Conservation (phyloP, 2,329 filamentous ascomycete genomes). For the Sporothrix dimorphospora region DNA sequence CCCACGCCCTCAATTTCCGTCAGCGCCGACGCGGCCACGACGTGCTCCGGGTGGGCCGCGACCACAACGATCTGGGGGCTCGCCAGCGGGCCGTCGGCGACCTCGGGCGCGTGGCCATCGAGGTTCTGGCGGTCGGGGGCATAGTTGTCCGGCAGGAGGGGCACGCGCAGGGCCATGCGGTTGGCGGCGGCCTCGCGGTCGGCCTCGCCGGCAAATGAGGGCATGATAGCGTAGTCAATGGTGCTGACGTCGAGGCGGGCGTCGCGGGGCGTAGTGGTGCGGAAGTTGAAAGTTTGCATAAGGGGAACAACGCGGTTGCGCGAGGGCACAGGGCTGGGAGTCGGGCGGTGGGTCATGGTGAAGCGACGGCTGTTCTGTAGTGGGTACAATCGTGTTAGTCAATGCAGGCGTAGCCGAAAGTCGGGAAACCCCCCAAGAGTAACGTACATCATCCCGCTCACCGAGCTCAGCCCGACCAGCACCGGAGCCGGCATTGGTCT, state of each 20-base stretch:
- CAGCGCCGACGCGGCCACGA: slow-evolving; percentile 53
- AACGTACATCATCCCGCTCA: slow-evolving; percentile 49
- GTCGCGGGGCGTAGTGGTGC: slow-evolving; percentile 49
- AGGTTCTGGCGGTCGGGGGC: slow-evolving; percentile 47
- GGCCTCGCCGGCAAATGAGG: slow-evolving; percentile 40
- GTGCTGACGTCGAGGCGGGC: slow-evolving; percentile 42
- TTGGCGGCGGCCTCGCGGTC: slow-evolving; percentile 39
- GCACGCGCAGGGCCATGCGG: slow-evolving; percentile 53
- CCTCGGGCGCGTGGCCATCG: slow-evolving; percentile 49
- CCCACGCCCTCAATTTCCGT: slow-evolving; percentile 63
- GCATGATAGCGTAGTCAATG: slow-evolving; percentile 60
- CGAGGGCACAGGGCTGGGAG: slow-evolving; percentile 47
- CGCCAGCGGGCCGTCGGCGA: slow-evolving; percentile 47
- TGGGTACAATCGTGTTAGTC: slow-evolving; percentile 21
- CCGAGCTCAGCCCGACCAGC: slow-evolving; percentile 52
- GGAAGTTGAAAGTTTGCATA: slow-evolving; percentile 69
- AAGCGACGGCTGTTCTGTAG: slow-evolving; percentile 43
- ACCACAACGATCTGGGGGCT: slow-evolving; percentile 57
- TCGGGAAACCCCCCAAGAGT: neutral
- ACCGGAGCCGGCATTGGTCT: slow-evolving; percentile 44
- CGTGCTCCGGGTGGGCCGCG: slow-evolving; percentile 58
- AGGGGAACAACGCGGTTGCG: slow-evolving; percentile 55
- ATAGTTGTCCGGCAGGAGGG: slow-evolving; percentile 64
- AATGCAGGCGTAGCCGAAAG: slow-evolving; percentile 2
- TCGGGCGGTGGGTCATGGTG: slow-evolving; percentile 54